Evolutionary conservation across 352 stramenopile genomes (phyloP).

Genomic region (Peronospora destructor): DNA sequence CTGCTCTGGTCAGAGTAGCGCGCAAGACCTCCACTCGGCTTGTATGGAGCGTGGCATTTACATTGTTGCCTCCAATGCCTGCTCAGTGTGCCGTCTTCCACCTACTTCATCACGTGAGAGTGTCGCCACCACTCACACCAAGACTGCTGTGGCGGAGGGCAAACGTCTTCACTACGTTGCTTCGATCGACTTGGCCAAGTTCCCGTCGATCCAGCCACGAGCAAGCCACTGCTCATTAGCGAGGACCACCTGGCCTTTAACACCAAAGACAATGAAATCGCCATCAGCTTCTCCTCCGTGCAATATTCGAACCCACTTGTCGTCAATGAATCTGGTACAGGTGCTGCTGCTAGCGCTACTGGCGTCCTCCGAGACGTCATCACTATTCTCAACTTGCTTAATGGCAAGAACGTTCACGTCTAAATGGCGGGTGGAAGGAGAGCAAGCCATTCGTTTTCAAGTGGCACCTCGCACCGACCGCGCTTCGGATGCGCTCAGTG

Average conservation of each 20-base stretch:
- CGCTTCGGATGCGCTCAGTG: conserved; percentile 11
- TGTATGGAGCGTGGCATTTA: conserved; percentile 68
- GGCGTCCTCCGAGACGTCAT: conserved; percentile 69
- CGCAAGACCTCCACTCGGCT: conserved; percentile 44
- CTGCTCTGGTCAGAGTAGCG: conserved; percentile 53
- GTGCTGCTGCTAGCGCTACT: conserved; percentile 51
- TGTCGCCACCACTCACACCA: conserved; percentile 32
- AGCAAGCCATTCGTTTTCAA: conserved; percentile 9
- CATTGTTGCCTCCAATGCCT: conserved; percentile 63
- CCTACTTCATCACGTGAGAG: conserved; percentile 51
- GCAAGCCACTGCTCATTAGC: conserved; percentile 46
- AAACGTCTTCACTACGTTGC: conserved; percentile 65
- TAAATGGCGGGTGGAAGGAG: conserved; percentile 6
- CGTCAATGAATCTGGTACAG: conserved; percentile 61
- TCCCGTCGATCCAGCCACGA: conserved; percentile 43
- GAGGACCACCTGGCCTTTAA: conserved; percentile 57
- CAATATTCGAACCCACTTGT: conserved; percentile 67
- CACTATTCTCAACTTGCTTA: conserved; percentile 62
- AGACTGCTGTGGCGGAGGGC: conserved; percentile 29
- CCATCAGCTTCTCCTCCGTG: conserved; percentile 56
- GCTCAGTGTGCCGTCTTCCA: conserved; percentile 44
- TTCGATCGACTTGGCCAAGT: conserved; percentile 49
- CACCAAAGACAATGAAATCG: conserved; percentile 66
- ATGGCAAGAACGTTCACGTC: conserved; percentile 41
- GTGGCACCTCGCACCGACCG: conserved; percentile 15